Evolutionary conservation across 306 rosid genomes (phyloP), one percentile per base, ranked within the genome.

Genomic region (Sophora flavescens): DNA sequence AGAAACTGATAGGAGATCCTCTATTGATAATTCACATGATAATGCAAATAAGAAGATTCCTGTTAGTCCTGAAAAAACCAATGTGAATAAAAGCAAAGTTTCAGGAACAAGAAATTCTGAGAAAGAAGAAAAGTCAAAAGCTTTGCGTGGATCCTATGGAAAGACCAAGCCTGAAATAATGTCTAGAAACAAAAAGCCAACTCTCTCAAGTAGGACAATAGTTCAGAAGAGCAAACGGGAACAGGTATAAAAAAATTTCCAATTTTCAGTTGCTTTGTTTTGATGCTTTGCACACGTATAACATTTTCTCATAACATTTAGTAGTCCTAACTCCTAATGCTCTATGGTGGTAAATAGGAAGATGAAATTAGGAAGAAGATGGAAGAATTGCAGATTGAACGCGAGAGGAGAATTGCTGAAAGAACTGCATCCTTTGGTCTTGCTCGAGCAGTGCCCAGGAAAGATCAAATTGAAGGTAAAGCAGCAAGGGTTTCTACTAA

Each of bases 331-430:
- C 51, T 54, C 42, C 39, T 28, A 71, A 68, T 83, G 78, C 54
- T 17, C 63, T 50, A 70, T 71, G 71, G 12, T 73, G 70, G 68
- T 76, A 56, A 50, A 83, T 76, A 87, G 91, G 93, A 89, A 85
- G 91, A 89, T 67, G 93, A 89, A 82, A 79, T 63, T 3, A 67
- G 93, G 76, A 85, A 80, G 80, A 85, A 69, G 83, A 81, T 81
- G 91, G 93, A 89, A 68, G 91, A 87, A 74, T 15, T 78, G 81
- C 4, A 6, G 48, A 68, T 14, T 2, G 88, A 89, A 79, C 89
- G 89, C 48, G 89, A 85, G 81, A 85, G 85, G 70, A 85, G 93
- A 87, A 89, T 89, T 3, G 86, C 89, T 3, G 93, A 87, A 81
- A 87, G 89, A 87, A 85, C 88, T 59, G 88, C 91, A 48, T 81